phyloP scores from a whole-genome alignment of 2,329 filamentous ascomycete genomes.

The Diaporthe destruens region DNA sequence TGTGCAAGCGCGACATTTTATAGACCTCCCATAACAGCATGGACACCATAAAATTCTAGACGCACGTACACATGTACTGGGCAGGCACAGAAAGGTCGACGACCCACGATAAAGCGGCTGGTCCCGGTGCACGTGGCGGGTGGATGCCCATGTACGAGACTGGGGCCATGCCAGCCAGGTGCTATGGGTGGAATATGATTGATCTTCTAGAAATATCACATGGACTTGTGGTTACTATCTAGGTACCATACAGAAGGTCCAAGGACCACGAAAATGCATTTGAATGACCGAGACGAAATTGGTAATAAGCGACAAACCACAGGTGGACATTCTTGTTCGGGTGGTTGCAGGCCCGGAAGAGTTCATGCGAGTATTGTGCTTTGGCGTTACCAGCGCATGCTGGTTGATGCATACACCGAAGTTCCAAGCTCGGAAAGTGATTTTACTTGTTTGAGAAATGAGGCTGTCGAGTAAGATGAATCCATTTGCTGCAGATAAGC shows the following conservation, averaged over 20 bases:
- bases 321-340: neutral
- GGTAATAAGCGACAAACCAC: no score
- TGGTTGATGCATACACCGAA: neutral
- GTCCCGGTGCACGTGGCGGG: constrained; percentile 16
- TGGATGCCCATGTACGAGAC: constrained; percentile 15
- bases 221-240: neutral
- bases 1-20: neutral
- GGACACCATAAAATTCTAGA: neutral
- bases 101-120: constrained; percentile 6
- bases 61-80: no score
- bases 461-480: neutral
- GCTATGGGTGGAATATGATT: neutral
- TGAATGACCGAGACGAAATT: neutral
- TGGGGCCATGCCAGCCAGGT: constrained; percentile 10
- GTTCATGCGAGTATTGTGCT: no score
- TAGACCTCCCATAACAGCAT: neutral
- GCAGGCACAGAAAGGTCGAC: neutral
- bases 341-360: neutral
- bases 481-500: neutral
- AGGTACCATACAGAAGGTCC: no score
- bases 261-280: neutral
- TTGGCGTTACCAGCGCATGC: neutral
- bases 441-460: neutral
- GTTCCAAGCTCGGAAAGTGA: neutral
- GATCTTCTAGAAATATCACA: neutral